Percentiles rank a stretch among this genome's conserved stretches.
Conservation (phyloP, 345 rosid genomes). For the Corymbia maculata region DNA sequence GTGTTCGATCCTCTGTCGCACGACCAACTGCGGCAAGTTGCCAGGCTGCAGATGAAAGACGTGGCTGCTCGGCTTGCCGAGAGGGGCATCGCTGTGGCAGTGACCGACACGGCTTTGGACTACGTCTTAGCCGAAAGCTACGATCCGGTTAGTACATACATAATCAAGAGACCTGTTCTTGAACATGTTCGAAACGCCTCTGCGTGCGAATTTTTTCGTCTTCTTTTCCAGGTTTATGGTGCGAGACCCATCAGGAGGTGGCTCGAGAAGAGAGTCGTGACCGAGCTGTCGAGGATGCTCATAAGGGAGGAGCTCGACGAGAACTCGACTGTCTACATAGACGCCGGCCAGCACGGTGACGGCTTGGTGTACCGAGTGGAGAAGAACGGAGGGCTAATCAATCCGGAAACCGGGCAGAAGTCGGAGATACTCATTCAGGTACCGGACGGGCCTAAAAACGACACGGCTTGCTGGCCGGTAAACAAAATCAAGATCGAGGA, state of each 20-base stretch:
- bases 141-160: constrained; percentile 58
- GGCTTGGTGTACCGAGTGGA: constrained; percentile 47
- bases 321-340: constrained; percentile 69
- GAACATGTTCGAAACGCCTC: not conserved
- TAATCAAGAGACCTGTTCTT: not conserved
- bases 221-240: constrained; percentile 54
- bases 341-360: constrained; percentile 24
- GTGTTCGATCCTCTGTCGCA: constrained; percentile 85
- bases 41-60: constrained; percentile 74
- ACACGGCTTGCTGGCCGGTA: constrained; percentile 48
- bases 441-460: constrained; percentile 22
- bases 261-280: constrained; percentile 87
- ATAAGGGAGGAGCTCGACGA: constrained; percentile 74
- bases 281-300: constrained; percentile 78
- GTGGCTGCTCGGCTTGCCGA: constrained; percentile 75
- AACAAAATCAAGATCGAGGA: constrained; percentile 80
- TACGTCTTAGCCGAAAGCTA: constrained; percentile 57
- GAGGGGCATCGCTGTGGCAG: constrained; percentile 69
- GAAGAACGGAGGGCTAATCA: constrained; percentile 66
- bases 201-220: not conserved
- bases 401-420: constrained; percentile 67
- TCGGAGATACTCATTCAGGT: constrained; percentile 55
- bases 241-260: constrained; percentile 88
- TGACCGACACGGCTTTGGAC: constrained; percentile 67
- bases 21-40: constrained; percentile 79